Evolutionary conservation across 2,329 filamentous ascomycete species (phyloP).

Genomic region (Emmonsiellopsis sp.): DNA sequence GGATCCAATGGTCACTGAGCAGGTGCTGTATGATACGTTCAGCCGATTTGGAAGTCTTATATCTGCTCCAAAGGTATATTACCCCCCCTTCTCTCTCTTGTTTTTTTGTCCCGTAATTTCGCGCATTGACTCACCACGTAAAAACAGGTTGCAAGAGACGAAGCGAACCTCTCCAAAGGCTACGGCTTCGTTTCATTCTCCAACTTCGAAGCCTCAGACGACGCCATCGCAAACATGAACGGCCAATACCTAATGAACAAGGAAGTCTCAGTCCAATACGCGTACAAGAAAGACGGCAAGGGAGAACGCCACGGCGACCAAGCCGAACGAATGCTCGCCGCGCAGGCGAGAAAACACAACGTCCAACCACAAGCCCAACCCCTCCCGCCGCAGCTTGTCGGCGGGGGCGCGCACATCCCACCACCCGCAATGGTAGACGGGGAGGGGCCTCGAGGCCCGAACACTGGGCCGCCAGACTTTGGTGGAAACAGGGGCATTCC

Average conservation of each 20-base stretch:
- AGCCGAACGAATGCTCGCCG: constrained; percentile 83
- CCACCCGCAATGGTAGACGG: constrained; percentile 38
- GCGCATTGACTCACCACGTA: no score
- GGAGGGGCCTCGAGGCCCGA: constrained; percentile 25
- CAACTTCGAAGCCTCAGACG: constrained; percentile 88
- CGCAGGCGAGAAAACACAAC: constrained; percentile 89
- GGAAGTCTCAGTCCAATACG: constrained; percentile 92
- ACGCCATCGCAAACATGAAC: constrained; percentile 85
- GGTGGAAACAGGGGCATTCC: constrained; percentile 31
- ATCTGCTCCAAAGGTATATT: constrained; percentile 67
- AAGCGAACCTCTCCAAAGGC: constrained; percentile 79
- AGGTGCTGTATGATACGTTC: constrained; percentile 92
- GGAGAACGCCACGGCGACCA: constrained; percentile 92
- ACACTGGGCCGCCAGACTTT: constrained; percentile 24
- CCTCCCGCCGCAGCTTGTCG: constrained; percentile 64
- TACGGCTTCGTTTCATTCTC: constrained; percentile 93
- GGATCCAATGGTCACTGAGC: constrained; percentile 89
- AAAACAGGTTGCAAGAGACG: constrained; percentile 64
- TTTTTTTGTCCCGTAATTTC: no score
- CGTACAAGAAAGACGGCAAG: constrained; percentile 98
- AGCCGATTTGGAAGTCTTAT: constrained; percentile 81
- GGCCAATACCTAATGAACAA: constrained; percentile 96
- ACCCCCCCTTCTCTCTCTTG: background rate
- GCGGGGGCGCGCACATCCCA: constrained; percentile 27
- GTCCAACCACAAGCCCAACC: constrained; percentile 73